phyloP scores from a whole-genome alignment of 2,329 filamentous ascomycete species.

The Xylariaceae sp. region DNA sequence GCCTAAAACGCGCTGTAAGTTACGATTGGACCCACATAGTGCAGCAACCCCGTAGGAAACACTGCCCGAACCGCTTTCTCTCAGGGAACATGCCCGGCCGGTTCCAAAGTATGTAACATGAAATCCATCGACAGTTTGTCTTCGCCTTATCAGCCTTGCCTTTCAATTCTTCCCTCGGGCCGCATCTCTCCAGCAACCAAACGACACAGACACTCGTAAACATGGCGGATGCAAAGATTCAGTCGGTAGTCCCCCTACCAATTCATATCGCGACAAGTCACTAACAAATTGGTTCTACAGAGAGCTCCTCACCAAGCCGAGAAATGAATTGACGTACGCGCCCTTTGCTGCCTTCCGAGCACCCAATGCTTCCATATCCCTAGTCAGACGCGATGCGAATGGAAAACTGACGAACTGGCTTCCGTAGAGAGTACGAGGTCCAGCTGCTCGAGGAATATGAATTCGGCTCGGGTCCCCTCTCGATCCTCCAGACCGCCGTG shows the following conservation, averaged over 20 bases:
- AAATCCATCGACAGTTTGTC: neutral
- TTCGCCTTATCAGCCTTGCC: constrained; percentile 20
- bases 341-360: constrained; percentile 4
- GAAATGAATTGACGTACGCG: constrained; percentile 83
- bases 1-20: neutral
- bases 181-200: constrained; percentile 2
- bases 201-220: constrained; percentile 7
- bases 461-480: constrained; percentile 74
- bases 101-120: neutral
- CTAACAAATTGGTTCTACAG: constrained; percentile 39
- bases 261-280: neutral
- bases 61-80: neutral
- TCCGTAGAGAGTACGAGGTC: constrained; percentile 48
- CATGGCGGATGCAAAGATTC: constrained; percentile 53
- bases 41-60: neutral
- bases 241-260: constrained; percentile 43
- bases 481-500: constrained; percentile 94
- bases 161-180: constrained; percentile 4
- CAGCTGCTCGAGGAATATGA: constrained; percentile 66
- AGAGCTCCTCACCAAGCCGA: constrained; percentile 83
- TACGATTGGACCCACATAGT: neutral
- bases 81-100: neutral
- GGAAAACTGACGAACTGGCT: constrained; percentile 13
- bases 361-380: constrained; percentile 4
- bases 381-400: constrained; percentile 8